These are phyloP conservation scores for Phylloporus arenicola DNA, from an alignment of 768 basidiomycete species.

Conservation along the genomic window DNA sequence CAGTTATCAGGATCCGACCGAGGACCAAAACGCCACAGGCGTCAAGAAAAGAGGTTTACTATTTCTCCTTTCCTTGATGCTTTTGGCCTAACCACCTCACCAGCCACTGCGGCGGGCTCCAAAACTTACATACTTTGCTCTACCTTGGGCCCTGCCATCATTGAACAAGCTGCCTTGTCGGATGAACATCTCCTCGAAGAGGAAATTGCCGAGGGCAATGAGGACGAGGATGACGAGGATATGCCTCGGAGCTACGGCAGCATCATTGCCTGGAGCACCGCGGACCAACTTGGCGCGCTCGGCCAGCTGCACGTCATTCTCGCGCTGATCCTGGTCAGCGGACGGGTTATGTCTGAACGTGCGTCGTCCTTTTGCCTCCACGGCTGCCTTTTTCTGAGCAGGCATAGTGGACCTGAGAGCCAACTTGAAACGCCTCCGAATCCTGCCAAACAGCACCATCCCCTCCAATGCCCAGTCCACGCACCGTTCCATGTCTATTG, in stretches of 20 bases:
- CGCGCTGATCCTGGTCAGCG: conserved; percentile 77
- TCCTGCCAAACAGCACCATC: conserved; percentile 46
- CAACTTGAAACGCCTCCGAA: conserved; percentile 63
- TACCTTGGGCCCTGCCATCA: conserved; percentile 52
- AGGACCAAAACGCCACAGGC: conserved; percentile 49
- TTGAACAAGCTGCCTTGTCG: conserved; percentile 53
- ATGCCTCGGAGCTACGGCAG: conserved; percentile 54
- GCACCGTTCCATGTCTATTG: conserved; percentile 50
- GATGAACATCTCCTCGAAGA: conserved; percentile 42
- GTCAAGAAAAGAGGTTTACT: conserved; percentile 61
- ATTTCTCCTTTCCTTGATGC: not conserved
- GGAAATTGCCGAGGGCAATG: conserved; percentile 46
- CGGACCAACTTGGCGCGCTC: conserved; percentile 60
- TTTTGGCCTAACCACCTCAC: not conserved
- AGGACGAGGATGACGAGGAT: conserved; percentile 44
- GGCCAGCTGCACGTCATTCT: conserved; percentile 82
- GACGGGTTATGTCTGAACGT: conserved; percentile 73
- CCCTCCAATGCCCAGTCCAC: conserved; percentile 48
- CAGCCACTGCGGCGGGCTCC: conserved; percentile 51
- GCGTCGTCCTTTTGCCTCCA: conserved; percentile 12
- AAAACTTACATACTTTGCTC: conserved; percentile 86
- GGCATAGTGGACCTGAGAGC: conserved; percentile 64
- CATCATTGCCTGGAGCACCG: conserved; percentile 65
- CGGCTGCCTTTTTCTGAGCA: not conserved
- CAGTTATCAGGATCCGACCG: conserved; percentile 35